A percentile compares a stretch with the other conserved stretches of the same genome.
Conservation (phyloP, 495 filamentous ascomycete species). For the Cercophora sp. region DNA sequence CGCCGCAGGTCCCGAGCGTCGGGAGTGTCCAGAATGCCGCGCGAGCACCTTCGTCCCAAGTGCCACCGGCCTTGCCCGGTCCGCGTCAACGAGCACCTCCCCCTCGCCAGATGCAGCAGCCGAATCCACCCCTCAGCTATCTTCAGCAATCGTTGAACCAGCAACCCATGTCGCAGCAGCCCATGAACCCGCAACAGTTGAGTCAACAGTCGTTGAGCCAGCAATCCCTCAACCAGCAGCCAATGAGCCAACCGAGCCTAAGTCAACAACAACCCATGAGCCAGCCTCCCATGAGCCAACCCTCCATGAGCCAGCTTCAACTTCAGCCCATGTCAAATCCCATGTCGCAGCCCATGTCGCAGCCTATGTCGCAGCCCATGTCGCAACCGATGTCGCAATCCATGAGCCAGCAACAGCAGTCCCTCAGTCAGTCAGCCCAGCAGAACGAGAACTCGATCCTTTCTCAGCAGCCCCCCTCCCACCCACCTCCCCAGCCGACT, state of each 20-base stretch:
- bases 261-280: constrained; percentile 25
- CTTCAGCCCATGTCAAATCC: constrained; percentile 28
- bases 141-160: constrained; percentile 33
- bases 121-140: constrained; percentile 24
- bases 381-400: constrained; percentile 14
- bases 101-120: constrained; percentile 31
- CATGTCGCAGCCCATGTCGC: constrained; percentile 5
- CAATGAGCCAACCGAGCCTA: constrained; percentile 3
- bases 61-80: constrained; percentile 33
- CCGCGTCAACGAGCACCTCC: constrained; percentile 35
- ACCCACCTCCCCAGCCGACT: constrained; percentile 23
- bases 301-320: constrained; percentile 15
- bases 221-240: constrained; percentile 17
- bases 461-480: constrained; percentile 25
- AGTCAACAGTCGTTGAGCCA: constrained; percentile 19
- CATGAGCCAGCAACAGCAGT: constrained; percentile 24
- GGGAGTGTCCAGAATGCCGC: constrained; percentile 37
- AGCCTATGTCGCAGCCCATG: constrained; percentile 18
- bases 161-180: constrained; percentile 20
- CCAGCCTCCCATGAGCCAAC: constrained; percentile 20
- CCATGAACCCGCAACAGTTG: constrained; percentile 19
- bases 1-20: constrained; percentile 34
- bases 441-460: constrained; percentile 30
- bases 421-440: constrained; percentile 27
- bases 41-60: constrained; percentile 32